Conservation (phyloP, 2,329 filamentous ascomycete species). For the Coniochaeta hoffmannii region DNA sequence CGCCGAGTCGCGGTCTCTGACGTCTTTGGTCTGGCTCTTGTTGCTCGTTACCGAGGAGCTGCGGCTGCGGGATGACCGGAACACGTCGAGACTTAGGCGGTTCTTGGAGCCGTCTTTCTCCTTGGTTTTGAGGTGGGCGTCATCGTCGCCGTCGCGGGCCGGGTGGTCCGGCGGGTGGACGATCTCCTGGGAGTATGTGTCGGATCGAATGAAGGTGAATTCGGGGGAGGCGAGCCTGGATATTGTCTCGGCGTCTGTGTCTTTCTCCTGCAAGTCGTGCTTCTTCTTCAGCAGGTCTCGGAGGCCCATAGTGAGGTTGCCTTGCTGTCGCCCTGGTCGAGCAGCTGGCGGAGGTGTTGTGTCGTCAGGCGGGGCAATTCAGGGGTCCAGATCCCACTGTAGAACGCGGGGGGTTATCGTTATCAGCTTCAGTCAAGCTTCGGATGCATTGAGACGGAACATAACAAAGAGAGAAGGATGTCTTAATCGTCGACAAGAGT, state of each 20-base stretch:
- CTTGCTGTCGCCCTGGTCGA: not conserved
- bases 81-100: constrained; percentile 24
- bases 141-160: constrained; percentile 8
- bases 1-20: constrained; percentile 11
- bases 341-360: not conserved
- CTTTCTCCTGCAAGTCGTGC: constrained; percentile 30
- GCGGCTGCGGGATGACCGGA: constrained; percentile 33
- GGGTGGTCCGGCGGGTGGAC: constrained; percentile 57
- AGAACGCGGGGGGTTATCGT: not conserved
- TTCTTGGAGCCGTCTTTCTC: constrained; percentile 7
- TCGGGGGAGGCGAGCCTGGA: constrained; percentile 44
- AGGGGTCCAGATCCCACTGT: too few species aligned
- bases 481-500: too few species aligned
- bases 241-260: constrained; percentile 28
- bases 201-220: constrained; percentile 79
- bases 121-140: constrained; percentile 16
- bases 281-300: constrained; percentile 49
- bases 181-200: constrained; percentile 71
- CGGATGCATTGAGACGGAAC: not conserved
- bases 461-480: not conserved
- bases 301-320: constrained; percentile 33
- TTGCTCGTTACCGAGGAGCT: constrained; percentile 38
- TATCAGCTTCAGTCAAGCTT: not conserved
- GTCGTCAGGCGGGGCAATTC: not conserved
- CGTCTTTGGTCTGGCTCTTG: constrained; percentile 25